Evolutionary conservation across 805 yeast genomes (phyloP), one percentile per base, ranked within the genome.

Genomic region (Priceomyces melissophilus): DNA sequence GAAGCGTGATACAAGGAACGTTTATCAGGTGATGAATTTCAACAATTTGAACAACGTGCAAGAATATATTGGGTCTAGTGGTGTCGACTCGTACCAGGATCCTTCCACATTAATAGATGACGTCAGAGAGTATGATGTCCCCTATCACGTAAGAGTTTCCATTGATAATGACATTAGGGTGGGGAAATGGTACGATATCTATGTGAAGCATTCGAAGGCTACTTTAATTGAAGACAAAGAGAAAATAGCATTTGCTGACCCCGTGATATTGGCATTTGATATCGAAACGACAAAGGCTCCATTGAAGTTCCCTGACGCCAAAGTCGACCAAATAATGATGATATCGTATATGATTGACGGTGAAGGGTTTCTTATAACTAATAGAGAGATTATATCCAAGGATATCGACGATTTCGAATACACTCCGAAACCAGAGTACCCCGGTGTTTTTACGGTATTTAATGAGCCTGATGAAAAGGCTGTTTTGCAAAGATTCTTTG

Each of bases 301-400:
- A 2, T 73, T 93, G 45, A 95, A 93, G 59, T 93, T 93, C 51
- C 99, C 99, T 0, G 99, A 88, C 54, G 77, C 96, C 4, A 72
- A 84, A 9, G 74, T 85, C 4, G 99, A 93, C 65, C 95, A 87
- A 61, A 78, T 93, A 31, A 93, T 93, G 97, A 95, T 95, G 99
- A 93, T 93, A 38, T 95, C 99, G 2, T 93, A 93, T 60, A 95
- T 95, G 99, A 90, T 93, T 46, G 99, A 93, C 58, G 99, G 98
- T 9, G 95, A 87, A 52, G 99, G 99, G 30, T 93, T 69, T 57
- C 68, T 93, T 30, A 95, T 93, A 45, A 93, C 98, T 8, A 93
- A 93, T 58, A 71, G 99, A 53, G 96, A 90, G 51, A 88, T 93
- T 52, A 90, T 93, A 30, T 82, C 95, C 5, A 87, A 88, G 58